Evolutionary conservation across 306 rosid species (phyloP).

Genomic region (Gleditsia sinensis): DNA sequence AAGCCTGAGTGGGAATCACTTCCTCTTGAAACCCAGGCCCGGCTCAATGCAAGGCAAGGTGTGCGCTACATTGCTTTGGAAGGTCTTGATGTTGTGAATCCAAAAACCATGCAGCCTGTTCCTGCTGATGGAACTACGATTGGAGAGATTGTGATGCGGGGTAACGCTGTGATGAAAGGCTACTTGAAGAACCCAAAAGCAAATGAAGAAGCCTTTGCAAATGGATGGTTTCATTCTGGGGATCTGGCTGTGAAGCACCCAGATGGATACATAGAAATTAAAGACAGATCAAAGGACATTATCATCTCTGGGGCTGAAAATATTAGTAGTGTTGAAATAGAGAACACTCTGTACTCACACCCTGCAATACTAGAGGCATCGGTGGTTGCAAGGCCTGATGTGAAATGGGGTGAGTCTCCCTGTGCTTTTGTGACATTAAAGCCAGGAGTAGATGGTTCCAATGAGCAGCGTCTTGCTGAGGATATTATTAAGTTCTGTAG

Average conservation of each 20-base stretch:
- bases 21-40: constrained; percentile 66
- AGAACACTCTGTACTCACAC: constrained; percentile 68
- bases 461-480: constrained; percentile 57
- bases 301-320: constrained; percentile 96
- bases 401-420: constrained; percentile 93
- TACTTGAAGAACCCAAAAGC: constrained; percentile 90
- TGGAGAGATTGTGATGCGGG: constrained; percentile 91
- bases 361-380: constrained; percentile 78
- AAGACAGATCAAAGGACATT: constrained; percentile 95
- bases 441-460: constrained; percentile 52
- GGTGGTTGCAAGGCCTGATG: constrained; percentile 89
- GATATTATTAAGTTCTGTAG: constrained; percentile 82
- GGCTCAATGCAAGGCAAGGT: constrained; percentile 88
- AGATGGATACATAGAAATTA: constrained; percentile 88
- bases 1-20: constrained; percentile 92
- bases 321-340: constrained; percentile 89
- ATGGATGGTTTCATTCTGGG: constrained; percentile 94
- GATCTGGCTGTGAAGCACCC: constrained; percentile 95
- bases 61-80: constrained; percentile 73
- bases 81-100: constrained; percentile 63
- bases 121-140: constrained; percentile 80
- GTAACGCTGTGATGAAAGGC: constrained; percentile 89
- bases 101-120: constrained; percentile 71
- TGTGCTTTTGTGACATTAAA: constrained; percentile 87
- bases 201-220: constrained; percentile 70